Evolutionary conservation across 257 asterid genomes (phyloP).

Genomic region (Primulina tabacum): DNA sequence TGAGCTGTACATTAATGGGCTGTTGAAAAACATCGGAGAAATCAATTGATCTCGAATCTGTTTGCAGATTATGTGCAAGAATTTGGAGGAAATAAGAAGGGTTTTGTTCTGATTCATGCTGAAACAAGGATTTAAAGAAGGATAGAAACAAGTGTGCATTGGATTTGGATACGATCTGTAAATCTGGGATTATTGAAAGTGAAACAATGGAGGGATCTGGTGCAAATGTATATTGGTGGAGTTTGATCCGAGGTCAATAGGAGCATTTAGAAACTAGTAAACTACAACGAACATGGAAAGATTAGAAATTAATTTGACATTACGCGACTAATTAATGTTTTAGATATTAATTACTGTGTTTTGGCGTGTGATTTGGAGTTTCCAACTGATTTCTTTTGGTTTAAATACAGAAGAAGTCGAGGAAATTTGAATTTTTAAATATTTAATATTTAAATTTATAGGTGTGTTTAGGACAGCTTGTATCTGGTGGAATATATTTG

Average conservation of each 20-base stretch:
- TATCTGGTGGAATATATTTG: background rate
- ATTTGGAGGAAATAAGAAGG: slow-evolving; percentile 51
- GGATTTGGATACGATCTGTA: background rate
- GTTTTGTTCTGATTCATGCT: slow-evolving; percentile 49
- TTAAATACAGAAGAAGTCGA: too few relatives aligned
- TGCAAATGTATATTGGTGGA: background rate
- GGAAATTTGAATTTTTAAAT: too few relatives aligned
- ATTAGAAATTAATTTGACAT: too few relatives aligned
- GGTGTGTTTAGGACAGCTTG: background rate
- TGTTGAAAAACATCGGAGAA: background rate
- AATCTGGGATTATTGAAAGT: background rate
- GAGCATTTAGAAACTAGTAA: background rate
- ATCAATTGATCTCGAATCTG: slow-evolving; percentile 10
- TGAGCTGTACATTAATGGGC: slow-evolving; percentile 30
- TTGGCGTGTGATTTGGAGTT: background rate
- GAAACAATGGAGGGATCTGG: background rate
- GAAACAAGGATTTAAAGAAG: slow-evolving; percentile 15
- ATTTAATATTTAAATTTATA: too few relatives aligned
- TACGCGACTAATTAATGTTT: too few relatives aligned
- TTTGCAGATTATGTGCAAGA: slow-evolving; percentile 23
- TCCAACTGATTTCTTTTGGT: background rate
- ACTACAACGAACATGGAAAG: background rate
- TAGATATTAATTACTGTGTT: background rate
- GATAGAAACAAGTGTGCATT: background rate
- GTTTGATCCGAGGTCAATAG: background rate